These are phyloP conservation scores for Diaporthe sp. DNA, from an alignment of 2,329 filamentous ascomycete species.

Conservation along the genomic window DNA sequence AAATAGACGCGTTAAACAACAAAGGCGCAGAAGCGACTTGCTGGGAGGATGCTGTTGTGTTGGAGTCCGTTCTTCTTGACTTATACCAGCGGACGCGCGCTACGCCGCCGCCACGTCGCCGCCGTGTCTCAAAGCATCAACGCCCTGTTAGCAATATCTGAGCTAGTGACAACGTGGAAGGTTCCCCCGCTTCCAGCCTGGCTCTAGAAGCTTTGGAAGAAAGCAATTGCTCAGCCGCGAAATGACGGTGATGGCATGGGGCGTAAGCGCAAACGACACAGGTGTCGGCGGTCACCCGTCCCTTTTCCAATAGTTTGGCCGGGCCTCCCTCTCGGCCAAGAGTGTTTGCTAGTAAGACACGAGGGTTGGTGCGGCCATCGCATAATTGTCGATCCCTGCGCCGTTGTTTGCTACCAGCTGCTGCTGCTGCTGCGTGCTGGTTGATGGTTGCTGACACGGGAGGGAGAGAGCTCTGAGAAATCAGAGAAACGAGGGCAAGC, in stretches of 20 bases:
- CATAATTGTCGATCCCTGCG: constrained; percentile 11
- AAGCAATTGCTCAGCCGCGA: background rate
- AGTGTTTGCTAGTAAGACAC: constrained; percentile 25
- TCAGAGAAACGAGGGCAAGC: background rate
- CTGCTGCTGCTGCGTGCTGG: background rate
- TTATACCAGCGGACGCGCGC: constrained; percentile 2
- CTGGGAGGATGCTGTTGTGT: background rate
- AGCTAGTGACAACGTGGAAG: constrained; percentile 30
- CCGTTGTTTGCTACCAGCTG: constrained; percentile 5
- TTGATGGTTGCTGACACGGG: constrained; percentile 13
- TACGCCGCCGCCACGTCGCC: constrained; percentile 10
- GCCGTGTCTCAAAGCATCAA: constrained; percentile 21
- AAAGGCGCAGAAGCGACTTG: background rate
- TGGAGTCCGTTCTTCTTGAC: too few relatives aligned
- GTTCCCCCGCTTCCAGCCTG: constrained; percentile 4
- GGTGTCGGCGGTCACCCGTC: background rate
- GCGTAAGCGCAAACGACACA: constrained; percentile 12
- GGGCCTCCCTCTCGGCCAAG: background rate
- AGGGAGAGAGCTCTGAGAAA: background rate
- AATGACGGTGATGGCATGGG: background rate
- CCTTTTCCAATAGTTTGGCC: constrained; percentile 2
- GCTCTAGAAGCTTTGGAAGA: constrained; percentile 37
- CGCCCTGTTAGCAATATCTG: background rate
- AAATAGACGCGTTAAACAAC: constrained; percentile 17
- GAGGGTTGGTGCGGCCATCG: background rate